Base-by-base conservation (phyloP, 306 rosid genomes). In the Styphnolobium japonicum region DNA sequence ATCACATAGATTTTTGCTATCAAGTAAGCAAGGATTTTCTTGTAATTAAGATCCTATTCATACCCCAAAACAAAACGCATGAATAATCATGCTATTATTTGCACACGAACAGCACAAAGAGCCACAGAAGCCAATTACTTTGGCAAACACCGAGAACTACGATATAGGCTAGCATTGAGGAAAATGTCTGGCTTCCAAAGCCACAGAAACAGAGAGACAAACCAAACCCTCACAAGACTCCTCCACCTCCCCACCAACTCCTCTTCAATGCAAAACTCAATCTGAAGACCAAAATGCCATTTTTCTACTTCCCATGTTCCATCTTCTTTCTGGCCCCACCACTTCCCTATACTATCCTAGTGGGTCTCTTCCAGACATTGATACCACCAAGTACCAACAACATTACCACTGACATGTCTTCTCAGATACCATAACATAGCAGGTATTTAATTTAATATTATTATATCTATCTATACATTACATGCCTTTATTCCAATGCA, bases 111-210 rank as follows among this genome's bases (percentile, higher is more conserved):
- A 34, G 8, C 48, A 16, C 29, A 61, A 16, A 10, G 70, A 66
- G 34, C 52, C 34, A 19, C 34, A 66, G 22, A 68, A 68, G 57
- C 58, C 74, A 68, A 63, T 16, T 40, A 36, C 66, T 62, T 11
- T 23, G 65, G 34, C 36, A 65, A 64, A 19, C 21, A 73, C 37
- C 77, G 81, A 83, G 19, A 67, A 87, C 94, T 78, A 85, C 84
- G 88, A 39, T 71, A 14, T 80, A 86, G 91, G 88, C 97, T 51
- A 40, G 64, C 84, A 65, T 15, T 66, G 63, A 81, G 96, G 93
- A 49, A 67, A 79, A 74, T 81, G 89, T 64, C 78, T 73, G 97
- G 92, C 73, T 82, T 81, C 78, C 55, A 73, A 67, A 42, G 81
- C 67, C 81, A 71, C 70, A 27, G 18, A 63, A 78, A 75, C 81